These are phyloP conservation scores for Globisporangium solare DNA, from an alignment of 352 stramenopile genomes.

Conservation along the genomic window DNA sequence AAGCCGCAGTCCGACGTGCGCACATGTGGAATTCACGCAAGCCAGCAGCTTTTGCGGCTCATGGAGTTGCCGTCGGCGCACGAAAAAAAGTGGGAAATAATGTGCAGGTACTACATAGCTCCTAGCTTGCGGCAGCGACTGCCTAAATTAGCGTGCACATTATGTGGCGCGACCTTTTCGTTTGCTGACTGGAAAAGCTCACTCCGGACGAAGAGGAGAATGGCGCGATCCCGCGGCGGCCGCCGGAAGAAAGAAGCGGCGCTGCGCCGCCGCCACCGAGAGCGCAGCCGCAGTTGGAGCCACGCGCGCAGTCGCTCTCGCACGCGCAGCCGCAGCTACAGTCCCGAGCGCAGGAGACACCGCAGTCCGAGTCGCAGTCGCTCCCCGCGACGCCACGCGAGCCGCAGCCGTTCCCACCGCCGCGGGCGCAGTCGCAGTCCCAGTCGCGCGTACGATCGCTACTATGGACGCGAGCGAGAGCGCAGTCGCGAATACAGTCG, in stretches of 20 bases:
- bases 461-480: constrained; percentile 12
- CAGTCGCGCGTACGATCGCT: constrained; percentile 16
- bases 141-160: too few species aligned
- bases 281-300: constrained; percentile 1
- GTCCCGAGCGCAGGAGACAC: background rate
- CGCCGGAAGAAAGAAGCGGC: background rate
- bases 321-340: constrained; percentile 2
- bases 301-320: background rate
- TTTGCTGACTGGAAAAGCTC: background rate
- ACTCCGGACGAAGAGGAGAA: background rate
- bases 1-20: too few species aligned
- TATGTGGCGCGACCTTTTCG: too few species aligned
- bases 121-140: too few species aligned
- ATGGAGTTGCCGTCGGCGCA: too few species aligned
- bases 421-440: constrained; percentile 5
- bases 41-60: too few species aligned
- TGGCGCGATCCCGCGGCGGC: background rate
- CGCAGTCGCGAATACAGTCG: constrained; percentile 7
- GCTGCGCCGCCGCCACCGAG: background rate
- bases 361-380: constrained; percentile 8
- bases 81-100: too few species aligned
- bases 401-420: constrained; percentile 3
- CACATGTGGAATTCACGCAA: too few species aligned
- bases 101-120: too few species aligned
- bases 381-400: background rate